Conservation (phyloP, 2,329 filamentous ascomycete species). For the Sporothrix mexicana region DNA sequence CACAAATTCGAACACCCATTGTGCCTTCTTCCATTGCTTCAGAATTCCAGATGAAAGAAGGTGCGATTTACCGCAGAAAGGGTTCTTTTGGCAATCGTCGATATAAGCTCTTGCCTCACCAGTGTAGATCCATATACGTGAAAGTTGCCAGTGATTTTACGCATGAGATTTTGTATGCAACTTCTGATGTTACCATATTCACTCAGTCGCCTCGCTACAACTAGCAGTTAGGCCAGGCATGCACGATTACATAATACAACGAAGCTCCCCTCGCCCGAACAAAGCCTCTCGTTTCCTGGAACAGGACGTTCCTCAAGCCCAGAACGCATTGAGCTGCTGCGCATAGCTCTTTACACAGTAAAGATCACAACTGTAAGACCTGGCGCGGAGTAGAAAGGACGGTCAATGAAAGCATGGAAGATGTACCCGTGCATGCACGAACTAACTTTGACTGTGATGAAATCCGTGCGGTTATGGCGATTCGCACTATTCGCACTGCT, state of each 20-base stretch:
- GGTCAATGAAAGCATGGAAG: background rate
- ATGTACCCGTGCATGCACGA: constrained; percentile 10
- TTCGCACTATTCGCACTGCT: background rate
- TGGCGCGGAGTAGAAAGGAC: background rate
- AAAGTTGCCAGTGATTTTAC: background rate
- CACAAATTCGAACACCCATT: background rate
- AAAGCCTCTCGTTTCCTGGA: constrained; percentile 19
- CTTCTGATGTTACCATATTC: background rate
- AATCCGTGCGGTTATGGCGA: background rate
- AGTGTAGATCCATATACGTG: too few species aligned
- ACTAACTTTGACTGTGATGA: background rate
- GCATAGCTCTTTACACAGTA: background rate
- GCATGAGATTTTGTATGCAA: background rate
- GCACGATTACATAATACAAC: background rate
- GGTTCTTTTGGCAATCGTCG: background rate
- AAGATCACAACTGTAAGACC: background rate
- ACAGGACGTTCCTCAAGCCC: background rate
- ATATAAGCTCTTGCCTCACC: background rate
- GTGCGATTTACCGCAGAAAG: background rate
- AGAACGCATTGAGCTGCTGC: background rate
- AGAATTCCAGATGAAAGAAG: background rate
- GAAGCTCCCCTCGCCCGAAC: constrained; percentile 9
- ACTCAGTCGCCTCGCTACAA: background rate
- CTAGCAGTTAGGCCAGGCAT: background rate
- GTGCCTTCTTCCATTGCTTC: constrained; percentile 3